Conservation (phyloP, 805 yeast genomes). For the Spencermartinsiella europaea region DNA sequence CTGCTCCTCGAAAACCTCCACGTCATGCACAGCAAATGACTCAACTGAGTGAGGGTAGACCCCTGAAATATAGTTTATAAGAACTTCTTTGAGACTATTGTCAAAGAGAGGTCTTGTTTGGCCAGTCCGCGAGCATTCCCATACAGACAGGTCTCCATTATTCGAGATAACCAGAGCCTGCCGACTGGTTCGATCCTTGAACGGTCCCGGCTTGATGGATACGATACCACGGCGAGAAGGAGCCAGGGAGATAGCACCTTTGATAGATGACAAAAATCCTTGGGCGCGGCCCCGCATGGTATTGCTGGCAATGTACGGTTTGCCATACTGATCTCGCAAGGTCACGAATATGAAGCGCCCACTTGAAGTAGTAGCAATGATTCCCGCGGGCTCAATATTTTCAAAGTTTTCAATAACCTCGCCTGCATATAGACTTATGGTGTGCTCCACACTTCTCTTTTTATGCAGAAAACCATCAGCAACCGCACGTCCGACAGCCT, state of each 20-base stretch:
- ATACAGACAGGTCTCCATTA: slow-evolving; percentile 43
- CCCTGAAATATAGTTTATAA: slow-evolving; percentile 39
- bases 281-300: slow-evolving; percentile 28
- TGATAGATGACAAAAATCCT: slow-evolving; percentile 27
- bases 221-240: slow-evolving; percentile 42
- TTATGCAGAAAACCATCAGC: slow-evolving; percentile 51
- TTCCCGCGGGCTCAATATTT: slow-evolving; percentile 69
- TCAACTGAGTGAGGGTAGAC: slow-evolving; percentile 49
- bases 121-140: slow-evolving; percentile 46
- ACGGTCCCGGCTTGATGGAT: slow-evolving; percentile 51
- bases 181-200: slow-evolving; percentile 48
- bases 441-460: slow-evolving; percentile 33
- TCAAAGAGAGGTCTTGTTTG: slow-evolving; percentile 38
- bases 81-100: slow-evolving; percentile 31
- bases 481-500: slow-evolving; percentile 66
- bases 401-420: slow-evolving; percentile 57
- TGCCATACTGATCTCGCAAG: slow-evolving; percentile 64
- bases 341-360: slow-evolving; percentile 61
- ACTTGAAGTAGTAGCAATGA: slow-evolving; percentile 61
- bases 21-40: slow-evolving; percentile 55
- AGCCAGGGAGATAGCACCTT: slow-evolving; percentile 23
- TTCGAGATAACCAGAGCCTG: slow-evolving; percentile 38
- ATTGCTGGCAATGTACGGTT: slow-evolving; percentile 36
- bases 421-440: slow-evolving; percentile 40
- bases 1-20: slow-evolving; percentile 44